These are phyloP conservation scores for Hypoxylon fuscum DNA, from an alignment of 495 filamentous ascomycete genomes.

Conservation along the genomic window DNA sequence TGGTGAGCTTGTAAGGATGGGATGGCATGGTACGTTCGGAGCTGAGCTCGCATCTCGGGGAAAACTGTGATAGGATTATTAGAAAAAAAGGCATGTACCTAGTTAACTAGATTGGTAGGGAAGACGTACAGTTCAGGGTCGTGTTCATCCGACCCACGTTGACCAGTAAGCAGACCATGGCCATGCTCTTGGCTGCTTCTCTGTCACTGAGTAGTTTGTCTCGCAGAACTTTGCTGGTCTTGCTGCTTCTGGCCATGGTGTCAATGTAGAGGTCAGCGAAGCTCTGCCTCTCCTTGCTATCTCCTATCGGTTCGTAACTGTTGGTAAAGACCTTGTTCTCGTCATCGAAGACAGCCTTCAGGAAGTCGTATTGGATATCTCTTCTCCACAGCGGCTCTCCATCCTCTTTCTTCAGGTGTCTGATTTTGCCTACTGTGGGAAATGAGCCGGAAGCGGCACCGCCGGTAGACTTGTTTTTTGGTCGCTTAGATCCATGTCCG, in stretches of 20 bases:
- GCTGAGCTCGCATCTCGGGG: constrained; percentile 97
- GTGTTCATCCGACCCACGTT: constrained; percentile 99
- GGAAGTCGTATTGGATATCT: constrained; percentile 97
- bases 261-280: constrained; percentile 98
- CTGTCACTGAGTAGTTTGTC: constrained; percentile 96
- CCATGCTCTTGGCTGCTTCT: constrained; percentile 93
- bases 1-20: constrained; percentile 94
- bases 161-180: constrained; percentile 97
- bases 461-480: constrained; percentile 28
- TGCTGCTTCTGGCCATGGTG: constrained; percentile 97
- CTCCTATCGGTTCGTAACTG: constrained; percentile 67
- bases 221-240: constrained; percentile 97
- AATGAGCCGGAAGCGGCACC: constrained; percentile 25
- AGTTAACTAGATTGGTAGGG: neutral
- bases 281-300: constrained; percentile 74
- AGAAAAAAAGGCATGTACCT: constrained; percentile 46
- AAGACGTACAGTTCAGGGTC: constrained; percentile 84
- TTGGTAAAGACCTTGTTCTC: constrained; percentile 87
- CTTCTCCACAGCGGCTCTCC: constrained; percentile 95
- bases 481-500: constrained; percentile 37
- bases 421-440: constrained; percentile 84
- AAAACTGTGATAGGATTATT: constrained; percentile 72
- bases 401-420: constrained; percentile 97
- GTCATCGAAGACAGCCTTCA: constrained; percentile 90
- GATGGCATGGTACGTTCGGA: constrained; percentile 98